phyloP scores from a whole-genome alignment of 1,284 basidiomycete species.

The Ustilago shanxiensis region DNA sequence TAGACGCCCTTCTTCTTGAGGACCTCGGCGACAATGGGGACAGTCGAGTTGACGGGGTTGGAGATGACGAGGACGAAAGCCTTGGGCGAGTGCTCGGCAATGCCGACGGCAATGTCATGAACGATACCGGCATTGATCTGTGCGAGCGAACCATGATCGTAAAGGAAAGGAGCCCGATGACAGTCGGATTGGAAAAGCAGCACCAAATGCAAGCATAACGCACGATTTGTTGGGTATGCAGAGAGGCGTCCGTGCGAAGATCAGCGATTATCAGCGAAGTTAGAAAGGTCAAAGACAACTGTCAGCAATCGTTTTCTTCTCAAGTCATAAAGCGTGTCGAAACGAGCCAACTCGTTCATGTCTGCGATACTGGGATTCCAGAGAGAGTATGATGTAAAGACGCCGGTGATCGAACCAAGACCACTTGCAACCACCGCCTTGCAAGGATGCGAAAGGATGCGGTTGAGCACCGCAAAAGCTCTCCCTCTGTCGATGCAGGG shows the following conservation, averaged over 20 bases:
- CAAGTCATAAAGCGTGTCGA: neutral
- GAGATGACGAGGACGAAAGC: slow-evolving; percentile 96
- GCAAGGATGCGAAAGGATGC: slow-evolving; percentile 4
- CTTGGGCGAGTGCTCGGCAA: slow-evolving; percentile 87
- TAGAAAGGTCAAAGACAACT: neutral
- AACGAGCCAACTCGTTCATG: too few species aligned
- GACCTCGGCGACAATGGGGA: slow-evolving; percentile 89
- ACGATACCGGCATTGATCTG: slow-evolving; percentile 98
- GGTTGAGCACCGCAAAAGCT: slow-evolving; percentile 7
- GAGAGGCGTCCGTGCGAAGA: slow-evolving; percentile 70
- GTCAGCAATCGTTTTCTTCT: slow-evolving; percentile 5
- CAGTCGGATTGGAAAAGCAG: neutral
- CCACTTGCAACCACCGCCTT: neutral
- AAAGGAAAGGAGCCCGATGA: neutral
- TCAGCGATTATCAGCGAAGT: neutral
- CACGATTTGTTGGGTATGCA: slow-evolving; percentile 17
- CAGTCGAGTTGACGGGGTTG: slow-evolving; percentile 95
- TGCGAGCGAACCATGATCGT: neutral
- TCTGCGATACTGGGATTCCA: too few species aligned
- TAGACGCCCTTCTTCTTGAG: slow-evolving; percentile 77
- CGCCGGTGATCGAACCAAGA: neutral
- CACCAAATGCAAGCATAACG: neutral
- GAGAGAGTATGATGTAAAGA: neutral
- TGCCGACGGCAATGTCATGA: slow-evolving; percentile 88
- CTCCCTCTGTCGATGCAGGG: neutral